A percentile compares a stretch with the other conserved stretches of the same genome.
Conservation (phyloP, 1,284 basidiomycete species). For the Leccinum pallidistipes region DNA sequence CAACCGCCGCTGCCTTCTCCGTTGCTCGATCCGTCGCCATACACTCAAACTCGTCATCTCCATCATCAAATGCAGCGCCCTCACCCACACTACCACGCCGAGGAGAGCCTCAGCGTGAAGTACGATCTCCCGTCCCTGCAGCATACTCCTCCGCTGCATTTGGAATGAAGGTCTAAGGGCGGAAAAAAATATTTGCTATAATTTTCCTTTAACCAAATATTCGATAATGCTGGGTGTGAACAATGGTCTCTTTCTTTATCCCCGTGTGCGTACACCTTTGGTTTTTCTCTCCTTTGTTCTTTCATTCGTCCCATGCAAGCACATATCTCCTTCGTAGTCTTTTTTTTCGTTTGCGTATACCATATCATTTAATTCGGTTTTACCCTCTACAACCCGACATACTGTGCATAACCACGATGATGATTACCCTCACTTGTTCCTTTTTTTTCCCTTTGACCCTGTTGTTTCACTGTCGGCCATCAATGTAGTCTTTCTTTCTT, state of each 20-base stretch:
- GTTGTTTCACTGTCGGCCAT: not conserved
- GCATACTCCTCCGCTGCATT: slow-evolving; percentile 34
- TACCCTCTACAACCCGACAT: slow-evolving; percentile 5
- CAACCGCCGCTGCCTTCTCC: slow-evolving; percentile 30
- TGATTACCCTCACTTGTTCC: not conserved
- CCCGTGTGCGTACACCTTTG: slow-evolving; percentile 1
- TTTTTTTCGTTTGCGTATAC: slow-evolving; percentile 17
- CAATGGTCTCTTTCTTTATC: slow-evolving; percentile 23
- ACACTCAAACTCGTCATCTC: slow-evolving; percentile 29
- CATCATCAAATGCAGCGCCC: slow-evolving; percentile 31
- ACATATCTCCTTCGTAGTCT: slow-evolving; percentile 14
- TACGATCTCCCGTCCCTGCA: slow-evolving; percentile 34
- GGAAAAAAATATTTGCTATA: slow-evolving; percentile 17
- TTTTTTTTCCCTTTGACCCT: not conserved
- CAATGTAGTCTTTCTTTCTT: slow-evolving; percentile 12
- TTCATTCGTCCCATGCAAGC: slow-evolving; percentile 11
- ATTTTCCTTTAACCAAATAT: slow-evolving; percentile 27
- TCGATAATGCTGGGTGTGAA: slow-evolving; percentile 31
- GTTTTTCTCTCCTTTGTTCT: not conserved
- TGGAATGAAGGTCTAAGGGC: slow-evolving; percentile 34
- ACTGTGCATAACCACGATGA: slow-evolving; percentile 25
- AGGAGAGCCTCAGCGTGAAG: slow-evolving; percentile 35
- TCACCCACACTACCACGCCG: slow-evolving; percentile 33
- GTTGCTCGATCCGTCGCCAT: slow-evolving; percentile 34
- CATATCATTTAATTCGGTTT: slow-evolving; percentile 26